These are phyloP conservation scores for Phytophthora fragariaefolia DNA, from an alignment of 352 stramenopile species.

Conservation along the genomic window DNA sequence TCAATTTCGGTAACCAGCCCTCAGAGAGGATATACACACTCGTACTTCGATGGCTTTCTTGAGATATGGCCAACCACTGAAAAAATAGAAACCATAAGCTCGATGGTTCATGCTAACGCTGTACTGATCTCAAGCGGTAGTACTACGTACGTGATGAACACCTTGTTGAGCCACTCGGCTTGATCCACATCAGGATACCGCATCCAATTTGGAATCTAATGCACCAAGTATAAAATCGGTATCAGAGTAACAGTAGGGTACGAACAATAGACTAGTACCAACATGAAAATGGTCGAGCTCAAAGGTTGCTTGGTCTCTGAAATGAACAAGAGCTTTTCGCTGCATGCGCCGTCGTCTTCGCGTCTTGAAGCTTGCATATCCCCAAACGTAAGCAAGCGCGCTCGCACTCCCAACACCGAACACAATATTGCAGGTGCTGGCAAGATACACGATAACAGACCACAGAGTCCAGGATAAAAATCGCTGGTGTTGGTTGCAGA, in stretches of 20 bases:
- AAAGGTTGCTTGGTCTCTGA: slow-evolving; percentile 35
- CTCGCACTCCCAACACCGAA: slow-evolving; percentile 51
- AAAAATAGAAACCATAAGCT: slow-evolving; percentile 7
- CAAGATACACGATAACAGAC: slow-evolving; percentile 42
- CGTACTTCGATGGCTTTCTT: slow-evolving; percentile 76
- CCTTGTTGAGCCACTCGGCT: slow-evolving; percentile 83
- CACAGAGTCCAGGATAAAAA: slow-evolving; percentile 46
- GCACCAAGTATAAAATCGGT: background rate
- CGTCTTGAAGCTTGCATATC: slow-evolving; percentile 62
- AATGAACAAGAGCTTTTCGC: slow-evolving; percentile 31
- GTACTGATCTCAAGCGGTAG: background rate
- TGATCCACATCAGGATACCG: slow-evolving; percentile 70
- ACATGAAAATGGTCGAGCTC: slow-evolving; percentile 30
- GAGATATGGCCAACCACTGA: slow-evolving; percentile 74
- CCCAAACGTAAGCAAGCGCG: slow-evolving; percentile 58
- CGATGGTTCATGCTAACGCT: background rate
- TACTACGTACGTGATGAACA: slow-evolving; percentile 49
- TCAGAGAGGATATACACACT: background rate
- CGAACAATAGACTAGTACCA: background rate
- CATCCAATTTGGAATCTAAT: slow-evolving; percentile 62
- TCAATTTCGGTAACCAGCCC: background rate
- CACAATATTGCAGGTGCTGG: slow-evolving; percentile 45
- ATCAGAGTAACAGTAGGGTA: background rate
- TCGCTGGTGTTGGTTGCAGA: slow-evolving; percentile 33
- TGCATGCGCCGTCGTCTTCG: slow-evolving; percentile 24